Base-by-base conservation (phyloP, 371 early-diverging fungal species). In the Mucor sp. region DNA sequence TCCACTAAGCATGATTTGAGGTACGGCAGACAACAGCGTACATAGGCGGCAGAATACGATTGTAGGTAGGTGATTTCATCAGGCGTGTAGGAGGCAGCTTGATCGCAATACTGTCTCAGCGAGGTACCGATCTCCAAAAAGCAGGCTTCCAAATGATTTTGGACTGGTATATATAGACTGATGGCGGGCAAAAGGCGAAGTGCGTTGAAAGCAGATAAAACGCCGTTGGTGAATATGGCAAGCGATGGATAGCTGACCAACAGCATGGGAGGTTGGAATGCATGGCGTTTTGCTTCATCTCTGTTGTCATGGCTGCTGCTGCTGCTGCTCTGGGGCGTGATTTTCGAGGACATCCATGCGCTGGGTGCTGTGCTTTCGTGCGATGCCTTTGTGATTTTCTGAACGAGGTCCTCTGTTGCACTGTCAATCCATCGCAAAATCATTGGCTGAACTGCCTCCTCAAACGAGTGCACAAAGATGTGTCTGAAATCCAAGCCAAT, bases 401-500 rank as follows among this genome's bases (percentile, higher is more conserved):
- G 72, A 2, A 78, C 50, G 19, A 85, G 76, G n/a, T 82, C 80
- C 48, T 73, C 74, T 0, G 85, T 82, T 1, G 86, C 84, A 28
- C 75, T 64, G 32, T 82, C 79, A 19, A 90, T 81, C 65, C 81
- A 74, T 56, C 75, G 70, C 32, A 79, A 67, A 15, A 92, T 81
- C 48, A 91, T 77, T 2, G 84, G 78, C 48, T 82, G 79, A 32
- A 92, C 75, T 0, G 89, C 87, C 23, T 84, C 79, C 65, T 93
- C 91, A 68, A 93, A 92, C 15, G 80, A 66, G 6, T 75, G 66
- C 1, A 85, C 86, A 47, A 90, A 86, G 8, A 90, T 62, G 19
- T 83, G 84, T 33, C 95, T 83, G 62, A 93, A 90, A 74, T 94
- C 95, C 27, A 91, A 73, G 6, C 95, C 95, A 56, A 93, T 87